Conservation (phyloP, 2,329 filamentous ascomycete species). For the Penicillium sp. region DNA sequence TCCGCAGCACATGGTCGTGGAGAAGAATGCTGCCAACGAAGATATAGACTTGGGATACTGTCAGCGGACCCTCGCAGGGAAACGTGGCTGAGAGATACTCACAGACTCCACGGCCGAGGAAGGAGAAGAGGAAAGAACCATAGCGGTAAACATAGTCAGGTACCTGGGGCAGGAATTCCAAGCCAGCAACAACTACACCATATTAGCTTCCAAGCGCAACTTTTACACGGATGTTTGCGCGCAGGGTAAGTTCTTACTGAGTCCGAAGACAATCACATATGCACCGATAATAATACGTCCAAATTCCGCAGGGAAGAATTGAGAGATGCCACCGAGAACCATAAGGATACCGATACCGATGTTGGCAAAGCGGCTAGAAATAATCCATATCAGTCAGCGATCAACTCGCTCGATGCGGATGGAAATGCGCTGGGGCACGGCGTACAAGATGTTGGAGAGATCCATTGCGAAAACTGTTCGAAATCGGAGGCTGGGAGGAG, state of each 20-base stretch:
- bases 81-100: constrained; percentile 52
- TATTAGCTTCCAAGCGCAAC: constrained; percentile 27
- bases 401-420: not conserved
- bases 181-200: constrained; percentile 66
- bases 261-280: constrained; percentile 91
- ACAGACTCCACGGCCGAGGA: constrained; percentile 94
- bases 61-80: not conserved
- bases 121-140: constrained; percentile 97
- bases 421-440: constrained; percentile 29
- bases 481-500: constrained; percentile 1
- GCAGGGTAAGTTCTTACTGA: constrained; percentile 61
- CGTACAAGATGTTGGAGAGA: constrained; percentile 90
- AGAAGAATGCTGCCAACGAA: constrained; percentile 89
- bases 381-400: constrained; percentile 22
- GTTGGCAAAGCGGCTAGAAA: constrained; percentile 86
- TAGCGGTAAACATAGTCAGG: constrained; percentile 91
- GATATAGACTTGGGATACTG: constrained; percentile 77
- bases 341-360: constrained; percentile 85
- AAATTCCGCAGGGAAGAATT: constrained; percentile 50
- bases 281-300: constrained; percentile 77
- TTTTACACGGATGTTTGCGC: not conserved
- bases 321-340: constrained; percentile 74
- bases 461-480: constrained; percentile 66
- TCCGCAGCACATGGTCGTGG: constrained; percentile 67
- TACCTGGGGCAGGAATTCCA: constrained; percentile 83